phyloP scores from a whole-genome alignment of 345 rosid species.

The Capsella bursapastoris region DNA sequence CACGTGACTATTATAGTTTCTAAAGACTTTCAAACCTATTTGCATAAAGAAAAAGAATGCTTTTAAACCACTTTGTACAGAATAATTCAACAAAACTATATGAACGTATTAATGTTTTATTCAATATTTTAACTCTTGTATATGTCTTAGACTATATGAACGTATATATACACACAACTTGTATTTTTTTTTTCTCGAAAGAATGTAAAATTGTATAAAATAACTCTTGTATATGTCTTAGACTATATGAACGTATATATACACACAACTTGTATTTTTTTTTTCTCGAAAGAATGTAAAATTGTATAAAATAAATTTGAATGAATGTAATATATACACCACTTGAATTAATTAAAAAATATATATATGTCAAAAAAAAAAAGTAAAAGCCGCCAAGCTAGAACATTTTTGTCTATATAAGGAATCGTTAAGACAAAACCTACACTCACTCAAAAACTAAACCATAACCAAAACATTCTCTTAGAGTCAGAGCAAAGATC shows the following conservation, averaged over 20 bases:
- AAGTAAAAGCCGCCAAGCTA: constrained; percentile 14
- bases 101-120: not conserved
- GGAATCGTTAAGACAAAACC: constrained; percentile 19
- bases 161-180: not conserved
- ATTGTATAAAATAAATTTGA: no score
- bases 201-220: no score
- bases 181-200: no score
- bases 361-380: no score
- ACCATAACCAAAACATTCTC: not conserved
- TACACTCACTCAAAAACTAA: constrained; percentile 8
- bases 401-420: constrained; percentile 20
- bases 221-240: not conserved
- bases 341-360: no score
- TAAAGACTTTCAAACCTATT: not conserved
- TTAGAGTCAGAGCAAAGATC: not conserved
- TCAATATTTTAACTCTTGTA: not conserved
- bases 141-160: not conserved
- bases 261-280: no score
- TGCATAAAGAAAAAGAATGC: not conserved
- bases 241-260: not conserved
- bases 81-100: not conserved
- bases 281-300: no score
- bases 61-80: not conserved
- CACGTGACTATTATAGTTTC: not conserved
- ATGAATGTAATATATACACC: no score